Base-by-base conservation (phyloP, 495 filamentous ascomycete genomes). In the Ramalina intermedia region DNA sequence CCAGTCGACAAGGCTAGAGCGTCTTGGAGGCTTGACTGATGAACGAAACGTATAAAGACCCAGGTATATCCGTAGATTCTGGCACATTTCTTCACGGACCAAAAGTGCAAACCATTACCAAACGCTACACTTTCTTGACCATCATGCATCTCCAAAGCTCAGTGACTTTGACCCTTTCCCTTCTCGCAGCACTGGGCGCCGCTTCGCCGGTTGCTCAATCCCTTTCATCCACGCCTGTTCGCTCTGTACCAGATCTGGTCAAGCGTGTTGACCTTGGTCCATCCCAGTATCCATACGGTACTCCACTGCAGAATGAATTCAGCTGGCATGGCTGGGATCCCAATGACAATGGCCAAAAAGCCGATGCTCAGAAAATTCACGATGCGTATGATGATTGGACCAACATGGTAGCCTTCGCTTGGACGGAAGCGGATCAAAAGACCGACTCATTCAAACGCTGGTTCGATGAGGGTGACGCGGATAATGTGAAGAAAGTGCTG, bases 391-490 rank as follows among this genome's bases (percentile, higher is more conserved):
- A 46, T 20, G 43, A 46, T 16, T 26, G 21, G 43, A 36, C 33
- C 21, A 46, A 46, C 24, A 46, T 46, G 43, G 29, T 46, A 23
- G 21, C 21, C 6, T 46, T 46, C 27, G 43, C 43, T 11, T 46
- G 43, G 43, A 27, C 13, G 27, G 43, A 46, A 46, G 43, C 43
- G 23, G 43, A 46, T 36, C 21, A 33, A 36, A 46, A 46, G 27
- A 46, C 21, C 27, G 43, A 46, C 33, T 27, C 43, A 29, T 46
- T 46, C 43, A 46, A 46, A 17, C 43, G 43, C 43, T 46, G 43
- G 43, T 46, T 46, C 27, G 43, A 46, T 29, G 43, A 46, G 27
- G 29, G 43, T 20, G 29, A 46, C 27, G 43, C 43, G 4, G 24
- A 33, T 11, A 36, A 46, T 29, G 43, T 46, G 13, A 46, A 46